phyloP scores from a whole-genome alignment of 306 rosid species.

The Rosa rugosa region DNA sequence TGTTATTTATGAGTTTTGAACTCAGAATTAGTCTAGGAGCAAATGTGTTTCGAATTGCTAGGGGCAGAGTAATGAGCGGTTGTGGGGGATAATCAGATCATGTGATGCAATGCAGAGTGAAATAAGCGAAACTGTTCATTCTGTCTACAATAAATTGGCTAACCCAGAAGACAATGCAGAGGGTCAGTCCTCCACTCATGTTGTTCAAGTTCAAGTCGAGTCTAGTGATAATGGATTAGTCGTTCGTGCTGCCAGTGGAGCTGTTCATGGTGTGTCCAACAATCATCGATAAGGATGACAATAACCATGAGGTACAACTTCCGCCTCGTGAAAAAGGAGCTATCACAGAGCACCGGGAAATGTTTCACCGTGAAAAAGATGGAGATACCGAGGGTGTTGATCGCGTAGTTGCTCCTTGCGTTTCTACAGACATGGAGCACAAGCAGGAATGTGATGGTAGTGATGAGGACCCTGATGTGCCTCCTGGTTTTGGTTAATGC shows the following conservation, averaged over 20 bases:
- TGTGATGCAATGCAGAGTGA: slow-evolving; percentile 72
- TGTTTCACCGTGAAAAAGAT: too few species aligned
- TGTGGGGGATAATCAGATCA: slow-evolving; percentile 88
- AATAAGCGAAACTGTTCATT: slow-evolving; percentile 72
- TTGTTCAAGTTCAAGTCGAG: slow-evolving; percentile 35
- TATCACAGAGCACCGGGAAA: too few species aligned
- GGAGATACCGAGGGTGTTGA: too few species aligned
- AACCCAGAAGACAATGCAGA: slow-evolving; percentile 52
- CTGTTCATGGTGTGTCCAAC: too few species aligned
- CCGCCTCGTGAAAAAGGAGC: too few species aligned
- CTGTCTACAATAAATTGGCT: slow-evolving; percentile 62
- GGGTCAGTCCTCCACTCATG: slow-evolving; percentile 28
- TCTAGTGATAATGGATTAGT: slow-evolving; percentile 29
- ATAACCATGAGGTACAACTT: too few species aligned
- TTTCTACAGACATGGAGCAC: slow-evolving; percentile 34
- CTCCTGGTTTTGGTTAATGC: slow-evolving; percentile 90
- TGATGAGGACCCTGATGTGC: slow-evolving; percentile 92
- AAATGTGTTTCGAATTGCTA: slow-evolving; percentile 23
- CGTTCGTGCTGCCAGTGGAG: slow-evolving; percentile 34
- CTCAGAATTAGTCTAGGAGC: neutral
- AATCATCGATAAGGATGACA: too few species aligned
- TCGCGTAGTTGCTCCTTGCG: too few species aligned
- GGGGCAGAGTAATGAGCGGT: too few species aligned
- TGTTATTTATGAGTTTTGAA: neutral
- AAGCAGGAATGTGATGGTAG: slow-evolving; percentile 39